Evolutionary conservation across 2,329 filamentous ascomycete genomes (phyloP).

Genomic region (Fusarium tupiense): DNA sequence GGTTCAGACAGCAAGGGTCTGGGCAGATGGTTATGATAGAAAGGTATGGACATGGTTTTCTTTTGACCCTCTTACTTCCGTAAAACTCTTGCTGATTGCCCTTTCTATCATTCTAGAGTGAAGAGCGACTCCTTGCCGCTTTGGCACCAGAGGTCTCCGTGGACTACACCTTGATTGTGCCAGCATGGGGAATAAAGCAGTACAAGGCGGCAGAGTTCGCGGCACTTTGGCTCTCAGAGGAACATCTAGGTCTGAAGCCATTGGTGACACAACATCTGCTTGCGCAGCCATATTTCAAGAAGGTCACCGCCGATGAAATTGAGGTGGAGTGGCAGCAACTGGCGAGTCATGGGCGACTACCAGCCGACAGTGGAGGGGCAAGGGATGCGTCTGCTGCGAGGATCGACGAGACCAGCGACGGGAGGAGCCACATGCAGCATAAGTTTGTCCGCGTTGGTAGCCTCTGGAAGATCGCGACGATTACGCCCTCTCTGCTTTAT

Average conservation of each 20-base stretch:
- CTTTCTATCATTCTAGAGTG: background rate
- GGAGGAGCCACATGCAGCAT: background rate
- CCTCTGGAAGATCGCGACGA: background rate
- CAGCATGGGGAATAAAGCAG: background rate
- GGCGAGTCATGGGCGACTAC: background rate
- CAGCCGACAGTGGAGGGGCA: accelerated
- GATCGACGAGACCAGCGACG: background rate
- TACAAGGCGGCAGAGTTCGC: background rate
- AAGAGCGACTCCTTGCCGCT: background rate
- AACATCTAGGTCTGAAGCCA: background rate
- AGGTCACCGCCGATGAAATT: background rate
- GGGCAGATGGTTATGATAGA: background rate
- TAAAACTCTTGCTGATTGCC: too few relatives aligned
- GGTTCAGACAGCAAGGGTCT: background rate
- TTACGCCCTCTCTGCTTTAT: background rate
- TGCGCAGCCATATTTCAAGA: background rate
- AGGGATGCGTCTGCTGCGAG: background rate
- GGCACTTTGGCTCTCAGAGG: background rate
- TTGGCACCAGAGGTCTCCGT: background rate
- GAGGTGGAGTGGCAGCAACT: background rate
- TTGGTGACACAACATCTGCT: background rate
- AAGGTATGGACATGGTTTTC: background rate
- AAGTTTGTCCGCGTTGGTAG: background rate
- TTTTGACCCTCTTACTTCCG: too few relatives aligned
- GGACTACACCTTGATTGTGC: background rate